Conservation (phyloP, 2,329 filamentous ascomycete species). For the Penicillium sumatraense region DNA sequence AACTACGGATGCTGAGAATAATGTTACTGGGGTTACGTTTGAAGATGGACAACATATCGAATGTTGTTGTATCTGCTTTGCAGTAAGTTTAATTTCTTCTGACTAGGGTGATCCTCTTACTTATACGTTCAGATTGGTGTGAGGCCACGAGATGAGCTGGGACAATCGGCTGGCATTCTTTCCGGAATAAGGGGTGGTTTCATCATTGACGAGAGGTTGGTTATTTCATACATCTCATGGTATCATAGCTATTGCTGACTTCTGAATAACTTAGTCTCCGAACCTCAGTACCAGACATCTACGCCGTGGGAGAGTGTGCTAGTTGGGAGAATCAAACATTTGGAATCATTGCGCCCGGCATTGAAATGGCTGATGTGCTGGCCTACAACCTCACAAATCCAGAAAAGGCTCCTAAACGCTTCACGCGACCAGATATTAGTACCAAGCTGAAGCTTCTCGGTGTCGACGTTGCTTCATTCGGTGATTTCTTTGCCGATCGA, state of each 20-base stretch:
- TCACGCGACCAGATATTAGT: constrained; percentile 84
- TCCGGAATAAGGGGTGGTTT: constrained; percentile 75
- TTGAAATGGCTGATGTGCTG: constrained; percentile 92
- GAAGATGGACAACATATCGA: constrained; percentile 79
- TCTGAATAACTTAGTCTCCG: constrained; percentile 50
- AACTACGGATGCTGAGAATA: constrained; percentile 68
- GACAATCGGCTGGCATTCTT: constrained; percentile 69
- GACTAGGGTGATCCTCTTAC: neutral
- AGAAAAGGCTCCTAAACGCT: constrained; percentile 68
- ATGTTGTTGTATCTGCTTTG: constrained; percentile 84
- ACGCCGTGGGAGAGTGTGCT: constrained; percentile 88
- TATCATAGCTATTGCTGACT: too few species aligned
- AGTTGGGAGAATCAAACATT: constrained; percentile 88
- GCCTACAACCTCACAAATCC: constrained; percentile 89
- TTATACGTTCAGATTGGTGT: constrained; percentile 69
- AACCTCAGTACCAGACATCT: constrained; percentile 74
- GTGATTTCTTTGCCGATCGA: constrained; percentile 88
- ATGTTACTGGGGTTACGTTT: constrained; percentile 74
- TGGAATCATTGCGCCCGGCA: constrained; percentile 83
- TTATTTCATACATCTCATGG: too few species aligned
- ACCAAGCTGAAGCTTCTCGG: constrained; percentile 90
- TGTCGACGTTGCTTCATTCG: constrained; percentile 90
- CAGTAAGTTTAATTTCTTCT: constrained; percentile 48
- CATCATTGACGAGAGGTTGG: constrained; percentile 56
- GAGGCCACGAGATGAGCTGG: constrained; percentile 77